phyloP scores from a whole-genome alignment of 2,329 filamentous ascomycete genomes.

The Orbilia brochopaga region DNA sequence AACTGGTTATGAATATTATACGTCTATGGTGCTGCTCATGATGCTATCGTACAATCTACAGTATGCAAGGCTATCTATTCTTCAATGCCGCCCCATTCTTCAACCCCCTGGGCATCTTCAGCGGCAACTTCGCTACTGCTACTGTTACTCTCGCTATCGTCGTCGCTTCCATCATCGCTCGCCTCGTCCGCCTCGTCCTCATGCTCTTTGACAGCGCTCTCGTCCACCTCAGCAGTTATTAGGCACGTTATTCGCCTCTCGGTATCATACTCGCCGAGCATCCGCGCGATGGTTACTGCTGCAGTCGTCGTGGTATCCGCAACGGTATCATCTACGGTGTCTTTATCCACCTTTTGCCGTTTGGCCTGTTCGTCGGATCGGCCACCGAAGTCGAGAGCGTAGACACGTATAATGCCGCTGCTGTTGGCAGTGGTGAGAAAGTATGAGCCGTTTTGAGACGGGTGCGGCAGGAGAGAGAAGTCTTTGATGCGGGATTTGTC shows the following conservation, averaged over 20 bases:
- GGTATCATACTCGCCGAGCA: slow-evolving; percentile 42
- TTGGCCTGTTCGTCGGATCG: slow-evolving; percentile 58
- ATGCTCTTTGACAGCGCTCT: slow-evolving; percentile 13
- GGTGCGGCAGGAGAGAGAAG: slow-evolving; percentile 67
- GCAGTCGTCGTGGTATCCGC: slow-evolving; percentile 4
- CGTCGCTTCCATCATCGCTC: slow-evolving; percentile 13
- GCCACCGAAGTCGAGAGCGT: slow-evolving; percentile 63
- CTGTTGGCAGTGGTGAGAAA: slow-evolving; percentile 78
- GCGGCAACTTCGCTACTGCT: slow-evolving; percentile 16
- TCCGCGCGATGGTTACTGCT: slow-evolving; percentile 16
- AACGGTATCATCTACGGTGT: slow-evolving; percentile 39
- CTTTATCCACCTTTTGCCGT: slow-evolving; percentile 55
- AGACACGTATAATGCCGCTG: slow-evolving; percentile 82
- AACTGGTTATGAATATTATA: no score
- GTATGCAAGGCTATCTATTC: neutral
- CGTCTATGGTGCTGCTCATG: no score
- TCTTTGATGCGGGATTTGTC: slow-evolving; percentile 82
- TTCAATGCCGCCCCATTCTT: slow-evolving; percentile 37
- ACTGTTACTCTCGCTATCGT: slow-evolving; percentile 10
- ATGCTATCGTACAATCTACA: neutral
- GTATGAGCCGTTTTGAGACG: slow-evolving; percentile 60
- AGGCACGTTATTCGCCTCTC: slow-evolving; percentile 40
- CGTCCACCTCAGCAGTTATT: slow-evolving; percentile 39
- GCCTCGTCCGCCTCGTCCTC: neutral
- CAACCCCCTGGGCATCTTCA: slow-evolving; percentile 25